These are phyloP conservation scores for Eutreptiella sp. DNA, from an alignment of 208 protist species.

Conservation along the genomic window DNA sequence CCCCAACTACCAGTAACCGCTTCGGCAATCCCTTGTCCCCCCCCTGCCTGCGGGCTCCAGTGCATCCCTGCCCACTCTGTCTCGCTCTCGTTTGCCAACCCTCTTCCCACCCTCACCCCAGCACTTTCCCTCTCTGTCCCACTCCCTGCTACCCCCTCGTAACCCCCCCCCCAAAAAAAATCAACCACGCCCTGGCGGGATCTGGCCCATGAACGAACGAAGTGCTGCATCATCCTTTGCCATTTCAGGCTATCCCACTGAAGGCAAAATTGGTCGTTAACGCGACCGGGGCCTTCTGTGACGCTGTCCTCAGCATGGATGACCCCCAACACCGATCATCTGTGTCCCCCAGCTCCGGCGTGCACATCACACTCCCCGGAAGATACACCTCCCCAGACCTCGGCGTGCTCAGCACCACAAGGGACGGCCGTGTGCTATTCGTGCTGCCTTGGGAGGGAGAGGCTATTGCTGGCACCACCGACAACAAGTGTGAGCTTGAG, in stretches of 20 bases:
- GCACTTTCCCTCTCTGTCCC: no score
- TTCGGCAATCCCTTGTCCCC: no score
- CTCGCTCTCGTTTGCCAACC: no score
- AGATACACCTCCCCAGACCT: conserved; percentile 66
- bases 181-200: no score
- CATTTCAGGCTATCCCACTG: conserved; percentile 54
- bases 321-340: conserved; percentile 39
- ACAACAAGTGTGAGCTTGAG: conserved; percentile 54
- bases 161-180: no score
- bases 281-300: conserved; percentile 74
- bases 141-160: no score
- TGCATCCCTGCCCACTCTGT: no score
- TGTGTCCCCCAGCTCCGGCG: conserved; percentile 63
- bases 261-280: conserved; percentile 79
- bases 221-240: no score
- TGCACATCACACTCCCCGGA: conserved; percentile 69
- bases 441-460: conserved; percentile 81
- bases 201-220: no score
- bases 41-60: no score
- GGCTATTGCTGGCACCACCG: conserved; percentile 87
- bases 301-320: conserved; percentile 67
- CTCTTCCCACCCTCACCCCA: no score
- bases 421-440: conserved; percentile 86
- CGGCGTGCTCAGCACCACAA: conserved; percentile 72
- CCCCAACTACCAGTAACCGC: no score